Evolutionary conservation across 495 filamentous ascomycete species (phyloP), one percentile per base, ranked within the genome.

Genomic region (Penicillium paxilli): DNA sequence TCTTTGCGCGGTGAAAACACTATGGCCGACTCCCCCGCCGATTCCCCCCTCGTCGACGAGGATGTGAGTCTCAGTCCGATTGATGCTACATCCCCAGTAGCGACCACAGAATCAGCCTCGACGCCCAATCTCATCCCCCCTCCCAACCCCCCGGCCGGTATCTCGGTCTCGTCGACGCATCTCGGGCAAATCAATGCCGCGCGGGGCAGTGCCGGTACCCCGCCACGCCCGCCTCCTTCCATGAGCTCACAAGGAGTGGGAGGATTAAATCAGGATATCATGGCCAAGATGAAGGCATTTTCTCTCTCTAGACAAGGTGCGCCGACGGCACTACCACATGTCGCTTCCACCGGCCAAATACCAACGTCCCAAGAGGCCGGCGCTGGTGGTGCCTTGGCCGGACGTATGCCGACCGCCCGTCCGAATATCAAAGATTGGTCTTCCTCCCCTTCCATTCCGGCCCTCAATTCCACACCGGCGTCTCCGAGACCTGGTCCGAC

Each of bases 171-270:
- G 17, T 93, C 92, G 17, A 91, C 86, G 46, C 89, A 88, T 48
- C 69, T 95, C 24, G 92, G 88, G n/a, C 82, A 86, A 32, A 66
- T 96, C 59, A 92, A 88, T 64, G 91, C 87, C 46, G 90, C 90
- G 20, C 84, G 91, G 50, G 79, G 85, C 59, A 72, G 68, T 14
- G 63, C 60, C 5, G 67, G 60, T 7, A 55, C 64, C 11, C 83
- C 85, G 33, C 68, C 71, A 32, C 69, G 76, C n/a, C 73, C 70
- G 3, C 72, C 76, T 10, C 61, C 75, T 9, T 80, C 83, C 9
- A 76, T 86, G 63, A 83, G 84, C 33, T 79, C 76, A 44, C 75
- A 79, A 40, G 75, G 75, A 40, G 69, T 69, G 5, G 79, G 79
- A 47, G 78, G 80, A 24, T 71, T 94, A 19, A 87, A 89, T 35